Evolutionary conservation across 2,329 filamentous ascomycete species (phyloP).

Genomic region (Diaporthe longicolla): DNA sequence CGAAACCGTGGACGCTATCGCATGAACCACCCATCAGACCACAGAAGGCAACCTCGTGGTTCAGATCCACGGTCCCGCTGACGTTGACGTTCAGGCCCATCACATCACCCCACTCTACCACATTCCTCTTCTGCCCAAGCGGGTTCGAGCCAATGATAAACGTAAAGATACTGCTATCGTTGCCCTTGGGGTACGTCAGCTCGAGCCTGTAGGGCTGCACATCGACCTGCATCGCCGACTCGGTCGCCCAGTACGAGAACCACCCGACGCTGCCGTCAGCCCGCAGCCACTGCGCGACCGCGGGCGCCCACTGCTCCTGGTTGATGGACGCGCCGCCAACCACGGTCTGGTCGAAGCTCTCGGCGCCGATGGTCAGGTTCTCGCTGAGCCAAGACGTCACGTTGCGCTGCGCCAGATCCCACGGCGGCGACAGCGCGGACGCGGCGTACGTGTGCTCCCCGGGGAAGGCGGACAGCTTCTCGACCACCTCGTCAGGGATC

Average conservation of each 20-base stretch:
- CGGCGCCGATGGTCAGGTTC: slow-evolving; percentile 71
- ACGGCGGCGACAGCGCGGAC: slow-evolving; percentile 70
- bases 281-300: slow-evolving; percentile 70
- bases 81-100: slow-evolving; percentile 62
- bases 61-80: slow-evolving; percentile 58
- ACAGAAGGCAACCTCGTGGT: slow-evolving; percentile 58
- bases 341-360: slow-evolving; percentile 69
- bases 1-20: slow-evolving; percentile 55
- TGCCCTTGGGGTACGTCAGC: slow-evolving; percentile 68
- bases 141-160: slow-evolving; percentile 64
- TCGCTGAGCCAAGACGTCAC: slow-evolving; percentile 71
- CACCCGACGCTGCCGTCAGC: slow-evolving; percentile 39
- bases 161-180: slow-evolving; percentile 62
- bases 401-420: slow-evolving; percentile 69
- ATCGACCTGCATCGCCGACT: slow-evolving; percentile 56
- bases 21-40: slow-evolving; percentile 55
- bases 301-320: slow-evolving; percentile 69
- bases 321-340: slow-evolving; percentile 69
- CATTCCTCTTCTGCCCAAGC: slow-evolving; percentile 55
- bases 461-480: slow-evolving; percentile 60
- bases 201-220: slow-evolving; percentile 60
- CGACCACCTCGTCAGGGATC: slow-evolving; percentile 57
- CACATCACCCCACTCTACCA: slow-evolving; percentile 62
- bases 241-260: slow-evolving; percentile 52
- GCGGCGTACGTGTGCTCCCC: slow-evolving; percentile 67